Percentiles rank a stretch among this genome's conserved stretches.
Evolutionary conservation across 257 asterid species (phyloP).

Genomic region (Phtheirospermum japonicum): DNA sequence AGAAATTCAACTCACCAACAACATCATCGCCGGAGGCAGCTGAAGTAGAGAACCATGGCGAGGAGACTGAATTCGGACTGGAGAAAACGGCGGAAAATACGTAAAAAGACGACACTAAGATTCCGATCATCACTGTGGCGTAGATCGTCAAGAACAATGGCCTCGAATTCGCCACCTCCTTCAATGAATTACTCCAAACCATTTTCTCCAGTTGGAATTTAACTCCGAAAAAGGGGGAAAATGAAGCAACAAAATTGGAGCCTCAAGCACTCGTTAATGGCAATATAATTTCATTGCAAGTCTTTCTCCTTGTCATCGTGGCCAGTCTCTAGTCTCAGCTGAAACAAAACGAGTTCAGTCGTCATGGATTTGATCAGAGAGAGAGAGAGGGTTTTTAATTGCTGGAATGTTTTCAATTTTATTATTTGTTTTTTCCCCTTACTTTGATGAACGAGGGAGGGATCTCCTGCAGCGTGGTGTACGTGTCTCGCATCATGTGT

Average conservation of each 20-base stretch:
- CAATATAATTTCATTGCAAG: background rate
- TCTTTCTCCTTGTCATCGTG: conserved; percentile 26
- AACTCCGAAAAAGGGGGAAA: background rate
- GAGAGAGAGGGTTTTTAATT: conserved; percentile 26
- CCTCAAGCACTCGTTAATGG: conserved; percentile 15
- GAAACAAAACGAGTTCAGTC: conserved; percentile 15
- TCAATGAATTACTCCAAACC: conserved; percentile 51
- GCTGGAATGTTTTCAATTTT: conserved; percentile 16
- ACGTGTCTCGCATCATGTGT: no score
- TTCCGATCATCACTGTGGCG: conserved; percentile 69
- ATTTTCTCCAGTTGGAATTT: conserved; percentile 11
- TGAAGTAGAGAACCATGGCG: conserved; percentile 42
- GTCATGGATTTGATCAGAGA: conserved; percentile 1
- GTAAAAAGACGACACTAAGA: conserved; percentile 68
- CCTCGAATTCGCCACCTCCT: conserved; percentile 76
- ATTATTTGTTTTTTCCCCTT: background rate
- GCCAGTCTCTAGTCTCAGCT: conserved; percentile 20
- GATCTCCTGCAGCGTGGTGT: conserved; percentile 9
- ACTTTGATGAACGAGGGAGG: background rate
- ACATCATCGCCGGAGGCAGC: conserved; percentile 27
- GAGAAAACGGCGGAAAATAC: conserved; percentile 84
- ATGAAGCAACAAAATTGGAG: conserved; percentile 12
- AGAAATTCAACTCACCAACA: conserved; percentile 25
- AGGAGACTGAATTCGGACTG: conserved; percentile 44
- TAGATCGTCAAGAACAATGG: conserved; percentile 84